Evolutionary conservation across 352 stramenopile genomes (phyloP).

Genomic region (Achlya hypogyna): DNA sequence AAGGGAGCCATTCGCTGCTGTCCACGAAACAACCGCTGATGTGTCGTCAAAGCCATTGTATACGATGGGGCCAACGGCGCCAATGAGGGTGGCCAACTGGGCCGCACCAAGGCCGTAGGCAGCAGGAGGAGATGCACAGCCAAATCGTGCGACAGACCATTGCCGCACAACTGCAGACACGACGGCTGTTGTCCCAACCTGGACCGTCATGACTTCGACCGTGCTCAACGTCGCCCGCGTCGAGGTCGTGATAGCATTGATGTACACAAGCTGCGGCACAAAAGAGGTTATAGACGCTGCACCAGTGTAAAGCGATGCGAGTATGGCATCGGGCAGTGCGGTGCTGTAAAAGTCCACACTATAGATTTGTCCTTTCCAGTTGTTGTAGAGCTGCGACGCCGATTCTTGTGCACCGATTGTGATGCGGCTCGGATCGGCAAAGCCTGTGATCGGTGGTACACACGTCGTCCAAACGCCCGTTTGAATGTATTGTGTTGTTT

Average conservation of each 20-base stretch:
- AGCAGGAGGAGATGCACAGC: neutral
- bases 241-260: neutral
- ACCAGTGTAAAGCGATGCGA: neutral
- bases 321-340: neutral
- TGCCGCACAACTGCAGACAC: neutral
- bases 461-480: neutral
- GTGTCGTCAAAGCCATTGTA: constrained; percentile 12
- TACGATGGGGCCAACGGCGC: neutral
- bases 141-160: neutral
- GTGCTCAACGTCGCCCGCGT: constrained; percentile 1
- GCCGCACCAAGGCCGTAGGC: neutral
- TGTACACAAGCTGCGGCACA: neutral
- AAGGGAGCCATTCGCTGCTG: neutral
- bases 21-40: constrained; percentile 1
- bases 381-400: neutral
- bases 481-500: neutral
- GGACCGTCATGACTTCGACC: neutral
- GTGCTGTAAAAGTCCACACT: neutral
- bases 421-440: neutral
- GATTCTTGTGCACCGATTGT: neutral
- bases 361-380: neutral
- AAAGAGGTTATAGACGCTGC: neutral
- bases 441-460: neutral
- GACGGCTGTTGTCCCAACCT: neutral
- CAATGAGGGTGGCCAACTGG: neutral